Percentiles rank a stretch among this genome's conserved stretches.
phyloP scores from a whole-genome alignment of 805 yeast species.

The Sugiyamaella marilandica region DNA sequence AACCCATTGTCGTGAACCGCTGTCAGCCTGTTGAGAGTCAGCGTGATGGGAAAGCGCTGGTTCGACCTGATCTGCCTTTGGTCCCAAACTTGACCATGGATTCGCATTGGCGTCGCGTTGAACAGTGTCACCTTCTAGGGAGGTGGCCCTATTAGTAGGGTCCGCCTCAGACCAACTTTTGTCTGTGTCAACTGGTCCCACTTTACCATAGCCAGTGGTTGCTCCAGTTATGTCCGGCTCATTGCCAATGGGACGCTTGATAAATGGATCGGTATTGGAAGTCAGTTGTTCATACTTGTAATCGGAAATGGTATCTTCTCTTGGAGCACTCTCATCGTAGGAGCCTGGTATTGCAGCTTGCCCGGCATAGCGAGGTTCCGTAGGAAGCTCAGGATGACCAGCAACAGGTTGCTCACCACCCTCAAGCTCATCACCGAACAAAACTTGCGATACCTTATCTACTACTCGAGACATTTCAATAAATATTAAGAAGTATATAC shows the following conservation, averaged over 20 bases:
- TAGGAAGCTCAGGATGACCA: not conserved
- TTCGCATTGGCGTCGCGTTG: not conserved
- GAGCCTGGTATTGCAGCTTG: not conserved
- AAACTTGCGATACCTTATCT: slow-evolving; percentile 9
- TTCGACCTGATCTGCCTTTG: not conserved
- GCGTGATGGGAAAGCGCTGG: not conserved
- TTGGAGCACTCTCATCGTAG: not conserved
- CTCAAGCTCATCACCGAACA: slow-evolving; percentile 3
- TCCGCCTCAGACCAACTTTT: slow-evolving; percentile 1
- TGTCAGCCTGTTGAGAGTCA: too few relatives aligned
- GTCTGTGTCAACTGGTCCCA: slow-evolving; percentile 8
- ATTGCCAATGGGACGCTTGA: too few relatives aligned
- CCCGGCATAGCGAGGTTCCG: not conserved
- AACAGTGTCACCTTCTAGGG: too few relatives aligned
- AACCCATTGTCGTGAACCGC: too few relatives aligned
- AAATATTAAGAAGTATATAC: too few relatives aligned
- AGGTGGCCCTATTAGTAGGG: too few relatives aligned
- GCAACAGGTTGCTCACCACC: not conserved
- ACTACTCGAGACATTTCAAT: slow-evolving; percentile 11
- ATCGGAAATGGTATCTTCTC: not conserved
- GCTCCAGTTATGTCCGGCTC: not conserved
- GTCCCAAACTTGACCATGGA: not conserved
- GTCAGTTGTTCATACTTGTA: not conserved
- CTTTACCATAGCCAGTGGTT: slow-evolving; percentile 2
- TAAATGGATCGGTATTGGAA: not conserved